These are phyloP conservation scores for Dichotomocladium elegans DNA, from an alignment of 371 early-diverging fungal species.

Conservation along the genomic window DNA sequence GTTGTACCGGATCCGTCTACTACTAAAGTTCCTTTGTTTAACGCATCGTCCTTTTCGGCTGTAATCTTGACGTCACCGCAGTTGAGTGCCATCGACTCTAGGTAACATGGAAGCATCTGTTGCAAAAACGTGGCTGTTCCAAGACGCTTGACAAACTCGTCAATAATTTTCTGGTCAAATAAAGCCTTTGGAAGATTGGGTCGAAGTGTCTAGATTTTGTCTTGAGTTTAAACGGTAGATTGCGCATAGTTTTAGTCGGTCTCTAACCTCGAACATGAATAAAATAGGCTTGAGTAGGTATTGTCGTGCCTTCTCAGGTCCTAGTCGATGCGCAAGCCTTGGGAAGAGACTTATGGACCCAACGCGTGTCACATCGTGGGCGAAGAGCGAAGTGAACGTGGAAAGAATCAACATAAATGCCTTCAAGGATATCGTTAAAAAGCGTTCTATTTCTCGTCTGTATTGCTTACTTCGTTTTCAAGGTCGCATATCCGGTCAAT, in stretches of 20 bases:
- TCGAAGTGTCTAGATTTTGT: constrained; percentile 34
- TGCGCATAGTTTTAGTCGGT: background rate
- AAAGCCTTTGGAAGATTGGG: constrained; percentile 52
- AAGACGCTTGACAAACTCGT: constrained; percentile 52
- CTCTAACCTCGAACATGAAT: constrained; percentile 55
- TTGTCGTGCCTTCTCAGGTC: constrained; percentile 48
- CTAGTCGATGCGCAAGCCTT: constrained; percentile 56
- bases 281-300: constrained; percentile 57
- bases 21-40: background rate
- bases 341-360: constrained; percentile 54
- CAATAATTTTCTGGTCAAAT: constrained; percentile 37
- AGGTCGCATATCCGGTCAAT: constrained; percentile 57
- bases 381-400: constrained; percentile 54
- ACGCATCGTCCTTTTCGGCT: constrained; percentile 11
- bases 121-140: constrained; percentile 56
- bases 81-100: constrained; percentile 49
- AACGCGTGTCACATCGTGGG: constrained; percentile 47
- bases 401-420: constrained; percentile 59
- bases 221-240: background rate
- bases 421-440: constrained; percentile 15
- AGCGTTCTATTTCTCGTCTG: background rate
- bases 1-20: background rate
- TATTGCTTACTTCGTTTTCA: constrained; percentile 49
- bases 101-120: constrained; percentile 59
- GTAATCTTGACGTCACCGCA: background rate